Percentiles rank a stretch among this genome's conserved stretches.
Conservation (phyloP, 495 filamentous ascomycete species). For the Hamigera avellanea region DNA sequence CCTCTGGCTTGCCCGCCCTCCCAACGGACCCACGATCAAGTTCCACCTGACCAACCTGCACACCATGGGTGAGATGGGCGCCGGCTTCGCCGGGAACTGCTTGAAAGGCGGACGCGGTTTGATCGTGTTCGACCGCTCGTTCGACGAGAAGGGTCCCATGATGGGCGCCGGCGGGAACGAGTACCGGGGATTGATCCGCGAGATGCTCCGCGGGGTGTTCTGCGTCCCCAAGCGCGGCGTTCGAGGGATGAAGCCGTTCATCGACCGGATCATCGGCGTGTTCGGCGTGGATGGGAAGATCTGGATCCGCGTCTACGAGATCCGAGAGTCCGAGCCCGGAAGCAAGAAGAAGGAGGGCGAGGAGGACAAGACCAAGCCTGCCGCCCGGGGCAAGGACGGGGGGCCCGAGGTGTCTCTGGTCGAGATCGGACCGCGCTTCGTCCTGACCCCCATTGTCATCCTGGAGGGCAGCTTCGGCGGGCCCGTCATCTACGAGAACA, state of each 20-base stretch:
- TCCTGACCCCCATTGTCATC: constrained; percentile 91
- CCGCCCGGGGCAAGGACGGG: constrained; percentile 26
- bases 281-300: constrained; percentile 90
- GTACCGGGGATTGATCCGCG: constrained; percentile 38
- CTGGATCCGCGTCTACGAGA: constrained; percentile 93
- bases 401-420: constrained; percentile 67
- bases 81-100: constrained; percentile 91
- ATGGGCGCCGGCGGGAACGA: constrained; percentile 31
- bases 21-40: constrained; percentile 92
- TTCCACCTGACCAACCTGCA: constrained; percentile 54
- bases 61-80: constrained; percentile 79
- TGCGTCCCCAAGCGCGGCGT: constrained; percentile 75
- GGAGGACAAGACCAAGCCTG: constrained; percentile 20
- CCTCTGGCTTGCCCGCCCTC: constrained; percentile 84
- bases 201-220: constrained; percentile 85
- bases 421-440: constrained; percentile 92
- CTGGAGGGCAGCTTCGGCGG: constrained; percentile 92
- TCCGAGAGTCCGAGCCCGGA: constrained; percentile 63
- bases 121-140: constrained; percentile 79
- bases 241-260: constrained; percentile 85
- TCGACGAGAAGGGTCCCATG: constrained; percentile 52
- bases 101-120: constrained; percentile 92
- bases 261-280: constrained; percentile 90
- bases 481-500: constrained; percentile 97
- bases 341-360: constrained; percentile 22